Evolutionary conservation across 1,284 basidiomycete species (phyloP).

Genomic region (Malassezia restricta): DNA sequence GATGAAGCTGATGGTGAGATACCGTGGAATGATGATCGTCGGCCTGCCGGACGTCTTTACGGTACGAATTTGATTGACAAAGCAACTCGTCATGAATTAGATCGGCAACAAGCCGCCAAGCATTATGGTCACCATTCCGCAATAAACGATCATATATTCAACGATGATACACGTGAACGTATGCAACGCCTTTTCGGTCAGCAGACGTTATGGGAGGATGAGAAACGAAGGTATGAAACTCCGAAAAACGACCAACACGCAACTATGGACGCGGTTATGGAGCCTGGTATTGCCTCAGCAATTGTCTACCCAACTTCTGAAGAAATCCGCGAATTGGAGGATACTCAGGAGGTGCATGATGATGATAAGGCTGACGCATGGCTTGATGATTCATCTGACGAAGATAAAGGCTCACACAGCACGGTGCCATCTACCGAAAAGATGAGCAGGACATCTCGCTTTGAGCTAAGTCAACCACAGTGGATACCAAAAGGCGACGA

Average conservation of each 20-base stretch:
- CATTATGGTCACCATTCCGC: constrained; percentile 34
- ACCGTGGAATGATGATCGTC: constrained; percentile 33
- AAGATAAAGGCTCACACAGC: not conserved
- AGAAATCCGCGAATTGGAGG: not conserved
- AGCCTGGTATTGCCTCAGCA: not conserved
- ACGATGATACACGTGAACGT: constrained; percentile 39
- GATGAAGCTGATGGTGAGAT: constrained; percentile 25
- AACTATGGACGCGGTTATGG: not conserved
- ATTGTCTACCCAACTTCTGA: not conserved
- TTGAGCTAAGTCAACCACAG: not conserved
- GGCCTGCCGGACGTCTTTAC: constrained; percentile 38
- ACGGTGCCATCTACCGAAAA: not conserved
- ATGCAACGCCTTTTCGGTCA: constrained; percentile 40
- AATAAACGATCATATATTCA: constrained; percentile 17
- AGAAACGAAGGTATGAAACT: constrained; percentile 17
- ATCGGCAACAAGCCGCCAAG: constrained; percentile 19
- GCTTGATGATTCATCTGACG: constrained; percentile 2
- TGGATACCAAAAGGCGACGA: constrained; percentile 22
- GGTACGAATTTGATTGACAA: constrained; percentile 39
- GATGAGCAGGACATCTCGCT: not conserved
- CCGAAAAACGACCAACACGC: not conserved
- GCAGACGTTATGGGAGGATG: constrained; percentile 26
- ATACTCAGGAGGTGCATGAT: not conserved
- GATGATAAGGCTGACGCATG: constrained; percentile 8
- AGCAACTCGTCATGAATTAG: constrained; percentile 19